Base-by-base conservation (phyloP, 495 filamentous ascomycete species). In the Paragyromitra xinjiangensis region DNA sequence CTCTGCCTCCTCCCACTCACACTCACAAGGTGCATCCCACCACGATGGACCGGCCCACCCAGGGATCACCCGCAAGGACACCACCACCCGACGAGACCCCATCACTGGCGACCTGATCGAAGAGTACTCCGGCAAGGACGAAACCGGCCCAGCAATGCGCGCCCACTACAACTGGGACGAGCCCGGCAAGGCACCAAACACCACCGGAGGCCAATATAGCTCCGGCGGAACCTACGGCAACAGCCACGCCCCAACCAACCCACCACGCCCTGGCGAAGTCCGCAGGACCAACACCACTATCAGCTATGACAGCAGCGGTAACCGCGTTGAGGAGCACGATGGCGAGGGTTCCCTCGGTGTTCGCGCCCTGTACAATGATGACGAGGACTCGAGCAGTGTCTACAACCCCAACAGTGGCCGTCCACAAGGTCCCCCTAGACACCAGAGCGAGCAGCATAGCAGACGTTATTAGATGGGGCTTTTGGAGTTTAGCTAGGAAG, bases 21-120 rank as follows among this genome's bases (percentile, higher is more conserved):
- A 39, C 14, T 19, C 53, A 7, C 40, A 62, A 1, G 9, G 34
- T 24, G 5, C 51, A 11, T 53, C 53, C 22, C 7, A 26, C 66
- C 56, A 44, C 37, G 29, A 51, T 26, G 50, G 42, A 8, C 69
- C 69, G 0, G 24, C 61, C n/a, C 22, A 51, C n/a, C 74, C 74
- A 6, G 74, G 74, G 6, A 77, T 77, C 48, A 5, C 29, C 1
- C 74, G 74, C 34, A 44, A 44, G 2, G 69, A 77, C 4, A 77
- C 74, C 19, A 34, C 69, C n/a, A 50, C 69, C 40, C 74, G 74
- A 51, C 74, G 74, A 7, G 74, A 77, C 29, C 74, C 74, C 19
- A 88, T 88, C 12, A 85, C 89, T 69, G 88, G 89, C 11, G 74
- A 77, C 40, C 26, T 77, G 9, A 61, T 73, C 51, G 74, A 77